A percentile compares a stretch with the other conserved stretches of the same genome.
Conservation (phyloP, 2,329 filamentous ascomycete species). For the Colletotrichum karsti region DNA sequence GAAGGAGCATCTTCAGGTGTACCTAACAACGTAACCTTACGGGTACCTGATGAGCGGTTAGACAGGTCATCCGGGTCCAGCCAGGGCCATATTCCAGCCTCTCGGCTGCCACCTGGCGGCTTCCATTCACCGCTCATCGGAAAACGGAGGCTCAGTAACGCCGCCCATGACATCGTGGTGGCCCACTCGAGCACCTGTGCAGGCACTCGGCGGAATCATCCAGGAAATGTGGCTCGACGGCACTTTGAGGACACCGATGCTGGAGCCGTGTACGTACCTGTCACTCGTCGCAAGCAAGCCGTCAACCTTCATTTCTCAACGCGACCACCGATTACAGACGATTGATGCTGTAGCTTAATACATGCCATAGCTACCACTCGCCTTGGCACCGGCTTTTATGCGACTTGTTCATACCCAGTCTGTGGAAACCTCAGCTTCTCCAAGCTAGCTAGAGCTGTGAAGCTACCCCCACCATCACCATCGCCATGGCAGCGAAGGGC, state of each 20-base stretch:
- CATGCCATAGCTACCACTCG: background rate
- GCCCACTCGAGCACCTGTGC: background rate
- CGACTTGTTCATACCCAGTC: background rate
- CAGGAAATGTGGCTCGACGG: slow-evolving; percentile 29
- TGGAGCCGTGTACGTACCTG: slow-evolving; percentile 27
- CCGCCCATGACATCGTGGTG: slow-evolving; percentile 18
- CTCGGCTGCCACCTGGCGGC: background rate
- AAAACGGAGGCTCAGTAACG: slow-evolving; percentile 13
- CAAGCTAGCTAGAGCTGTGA: slow-evolving; percentile 28
- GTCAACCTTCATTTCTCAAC: slow-evolving; percentile 7
- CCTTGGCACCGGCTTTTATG: slow-evolving; percentile 1
- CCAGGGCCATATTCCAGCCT: background rate
- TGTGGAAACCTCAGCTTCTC: background rate
- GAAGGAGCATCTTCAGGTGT: background rate
- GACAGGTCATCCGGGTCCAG: background rate
- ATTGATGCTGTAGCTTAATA: slow-evolving; percentile 1
- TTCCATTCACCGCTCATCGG: background rate
- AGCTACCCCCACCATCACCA: slow-evolving; percentile 29
- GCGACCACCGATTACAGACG: background rate
- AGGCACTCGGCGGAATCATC: slow-evolving; percentile 12
- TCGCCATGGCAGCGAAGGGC: slow-evolving; percentile 54
- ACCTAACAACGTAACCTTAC: background rate
- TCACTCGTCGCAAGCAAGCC: slow-evolving; percentile 12
- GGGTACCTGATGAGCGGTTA: background rate
- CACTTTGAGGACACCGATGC: slow-evolving; percentile 29